Evolutionary conservation across 371 early-diverging fungal species (phyloP).

Genomic region (Mortierella sp.): DNA sequence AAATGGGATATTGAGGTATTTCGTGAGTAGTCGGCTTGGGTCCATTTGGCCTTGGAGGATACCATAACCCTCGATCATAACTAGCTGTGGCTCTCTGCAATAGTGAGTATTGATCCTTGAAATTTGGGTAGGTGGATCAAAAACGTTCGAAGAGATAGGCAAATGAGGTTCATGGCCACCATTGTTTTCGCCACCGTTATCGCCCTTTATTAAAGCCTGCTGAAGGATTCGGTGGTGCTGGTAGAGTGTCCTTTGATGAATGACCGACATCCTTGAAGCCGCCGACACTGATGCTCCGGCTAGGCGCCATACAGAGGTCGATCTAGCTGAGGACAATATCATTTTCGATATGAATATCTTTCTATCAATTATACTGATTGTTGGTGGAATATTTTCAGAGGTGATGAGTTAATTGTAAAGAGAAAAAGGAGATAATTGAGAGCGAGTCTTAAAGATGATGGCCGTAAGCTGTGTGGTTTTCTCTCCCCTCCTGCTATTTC

Average conservation of each 20-base stretch:
- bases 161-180: neutral
- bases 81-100: slow-evolving; percentile 41
- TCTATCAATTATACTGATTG: neutral
- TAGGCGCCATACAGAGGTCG: neutral
- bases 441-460: neutral
- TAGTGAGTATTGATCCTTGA: slow-evolving; percentile 37
- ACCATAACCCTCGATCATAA: slow-evolving; percentile 43
- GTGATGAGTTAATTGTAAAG: neutral
- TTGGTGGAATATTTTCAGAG: neutral
- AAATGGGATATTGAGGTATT: slow-evolving; percentile 50
- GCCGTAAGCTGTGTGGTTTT: neutral
- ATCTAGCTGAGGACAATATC: neutral
- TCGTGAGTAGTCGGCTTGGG: slow-evolving; percentile 40
- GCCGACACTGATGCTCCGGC: neutral
- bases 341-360: neutral
- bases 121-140: slow-evolving; percentile 35
- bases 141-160: slow-evolving; percentile 10
- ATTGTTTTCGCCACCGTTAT: neutral
- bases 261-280: neutral
- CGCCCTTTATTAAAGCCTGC: neutral
- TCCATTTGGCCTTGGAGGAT: slow-evolving; percentile 52
- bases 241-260: neutral
- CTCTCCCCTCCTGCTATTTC: neutral
- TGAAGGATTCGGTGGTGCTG: neutral
- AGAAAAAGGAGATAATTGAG: neutral